Base-by-base conservation (phyloP, 1,139 yeast species). In the Zygosaccharomyces sapae region DNA sequence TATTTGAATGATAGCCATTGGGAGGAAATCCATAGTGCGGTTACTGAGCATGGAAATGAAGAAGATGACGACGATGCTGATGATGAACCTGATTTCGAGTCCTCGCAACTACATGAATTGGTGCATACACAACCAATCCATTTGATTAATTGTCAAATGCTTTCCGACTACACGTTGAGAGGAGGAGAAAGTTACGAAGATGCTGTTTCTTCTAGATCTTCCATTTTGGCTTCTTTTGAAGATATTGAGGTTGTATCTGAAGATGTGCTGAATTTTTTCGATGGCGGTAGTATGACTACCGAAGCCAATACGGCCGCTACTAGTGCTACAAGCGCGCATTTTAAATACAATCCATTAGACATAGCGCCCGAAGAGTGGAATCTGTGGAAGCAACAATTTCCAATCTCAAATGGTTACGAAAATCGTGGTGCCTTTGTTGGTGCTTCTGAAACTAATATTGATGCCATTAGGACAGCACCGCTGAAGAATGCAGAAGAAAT, bases 91-190 rank as follows among this genome's bases (percentile, higher is more conserved):
- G 39, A 38, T 5, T 48, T 48, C 16, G 51, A 48, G 20, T 48
- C 51, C 4, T 48, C 51, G 1, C 51, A 48, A 34, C 19, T 48
- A 24, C 51, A 46, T 29, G 43, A 44, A 24, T 35, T 56, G 39
- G 49, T 55, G 10, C 60, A 56, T 35, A 54, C 60, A 4, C 58
- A 55, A 39, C 59, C 60, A 24, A 46, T 56, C 8, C 54, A 53
- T 34, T 38, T 54, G 41, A 46, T 54, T 12, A 40, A 51, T 13
- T 40, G 44, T 25, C 47, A 50, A 20, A 36, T 30, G 33, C 40
- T 49, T 39, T 45, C 38, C 33, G 35, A 33, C 12, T 22, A 33
- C 18, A 38, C 50, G 6, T 35, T 16, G 3, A 38, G 36, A 13
- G 44, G 40, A 20, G 44, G 37, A 19, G n/a, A 18, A n/a, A 12